Evolutionary conservation across 345 rosid species (phyloP), one percentile per base, ranked within the genome.

Genomic region (Lepidium aucheri): DNA sequence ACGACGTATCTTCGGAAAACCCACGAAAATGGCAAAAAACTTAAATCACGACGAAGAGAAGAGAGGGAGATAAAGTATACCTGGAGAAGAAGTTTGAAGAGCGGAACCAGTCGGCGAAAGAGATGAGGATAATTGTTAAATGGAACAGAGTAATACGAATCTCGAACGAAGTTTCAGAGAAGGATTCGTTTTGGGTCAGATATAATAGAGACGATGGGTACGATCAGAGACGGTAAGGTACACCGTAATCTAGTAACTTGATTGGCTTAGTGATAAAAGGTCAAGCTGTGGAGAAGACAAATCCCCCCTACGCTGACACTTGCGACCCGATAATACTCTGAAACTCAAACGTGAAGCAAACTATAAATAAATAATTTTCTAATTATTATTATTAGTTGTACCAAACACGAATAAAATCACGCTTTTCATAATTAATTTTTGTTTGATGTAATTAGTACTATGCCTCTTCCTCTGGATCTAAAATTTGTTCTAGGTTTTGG

Each of bases 121-220:
- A 15, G 38, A 56, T 57, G 54, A 53, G 49, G 64, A 67, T 65
- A 59, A 55, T 13, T 40, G 55, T 65, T 74, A 45, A 14, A 53
- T 39, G 73, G 73, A 67, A 74, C 68, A 67, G 77, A 67, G 63
- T 38, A 74, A 74, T 53, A 10, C 63, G 73, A 74, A 67, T 60
- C 68, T 66, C 50, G 14, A 50, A 32, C 20, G 6, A 66, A 38
- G 66, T 53, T 73, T 33, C 72, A 16, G 4, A 38, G 57, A 42
- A 66, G 15, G 72, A 65, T 52, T 20, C 68, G 63, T 30, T 53
- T 7, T 40, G 69, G 59, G 63, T 74, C 69, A 73, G 64, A 67
- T 74, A 68, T 67, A 28, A 6, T 3, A 11, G 14, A 39, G 20
- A 40, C 17, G 39, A 67, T 41, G 39, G 2, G 0, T 5, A 9